These are phyloP conservation scores for Ceratobasidium sp. DNA, from an alignment of 1,284 basidiomycete species.

Conservation along the genomic window DNA sequence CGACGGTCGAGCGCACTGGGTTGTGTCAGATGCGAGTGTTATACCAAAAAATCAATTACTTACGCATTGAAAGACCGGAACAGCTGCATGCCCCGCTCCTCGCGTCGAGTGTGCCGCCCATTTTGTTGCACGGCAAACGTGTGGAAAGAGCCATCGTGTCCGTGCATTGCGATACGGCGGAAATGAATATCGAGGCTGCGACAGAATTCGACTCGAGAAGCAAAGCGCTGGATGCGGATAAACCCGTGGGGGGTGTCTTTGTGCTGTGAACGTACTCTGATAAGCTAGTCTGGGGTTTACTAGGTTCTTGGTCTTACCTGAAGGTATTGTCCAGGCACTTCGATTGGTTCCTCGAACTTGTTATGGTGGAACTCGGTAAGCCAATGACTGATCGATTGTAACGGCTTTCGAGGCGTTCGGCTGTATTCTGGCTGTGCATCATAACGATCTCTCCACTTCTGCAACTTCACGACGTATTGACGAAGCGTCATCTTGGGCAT, in stretches of 20 bases:
- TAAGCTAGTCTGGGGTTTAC: neutral
- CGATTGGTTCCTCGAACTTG: conserved; percentile 93
- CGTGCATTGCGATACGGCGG: conserved; percentile 89
- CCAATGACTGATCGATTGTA: conserved; percentile 92
- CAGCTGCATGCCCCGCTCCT: conserved; percentile 92
- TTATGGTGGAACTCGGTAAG: conserved; percentile 97
- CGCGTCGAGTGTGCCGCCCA: conserved; percentile 85
- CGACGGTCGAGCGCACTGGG: conserved; percentile 81
- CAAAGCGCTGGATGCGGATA: conserved; percentile 89
- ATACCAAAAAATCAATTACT: conserved; percentile 47
- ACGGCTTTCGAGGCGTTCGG: conserved; percentile 57
- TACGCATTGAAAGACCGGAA: conserved; percentile 93
- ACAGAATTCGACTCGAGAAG: conserved; percentile 88
- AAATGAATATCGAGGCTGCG: conserved; percentile 83
- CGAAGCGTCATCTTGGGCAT: conserved; percentile 79
- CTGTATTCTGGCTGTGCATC: conserved; percentile 57
- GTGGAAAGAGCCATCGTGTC: conserved; percentile 88
- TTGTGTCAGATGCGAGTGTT: conserved; percentile 42
- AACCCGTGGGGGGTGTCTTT: conserved; percentile 95
- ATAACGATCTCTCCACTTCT: conserved; percentile 93
- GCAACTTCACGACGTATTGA: conserved; percentile 89
- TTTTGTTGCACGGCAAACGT: conserved; percentile 94
- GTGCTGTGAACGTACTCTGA: conserved; percentile 61
- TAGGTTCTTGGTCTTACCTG: conserved; percentile 64
- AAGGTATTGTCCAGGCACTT: conserved; percentile 97